Percentiles rank a stretch among this genome's conserved stretches.
Conservation (phyloP, 1,284 basidiomycete species). For the Athelia psychrophila region DNA sequence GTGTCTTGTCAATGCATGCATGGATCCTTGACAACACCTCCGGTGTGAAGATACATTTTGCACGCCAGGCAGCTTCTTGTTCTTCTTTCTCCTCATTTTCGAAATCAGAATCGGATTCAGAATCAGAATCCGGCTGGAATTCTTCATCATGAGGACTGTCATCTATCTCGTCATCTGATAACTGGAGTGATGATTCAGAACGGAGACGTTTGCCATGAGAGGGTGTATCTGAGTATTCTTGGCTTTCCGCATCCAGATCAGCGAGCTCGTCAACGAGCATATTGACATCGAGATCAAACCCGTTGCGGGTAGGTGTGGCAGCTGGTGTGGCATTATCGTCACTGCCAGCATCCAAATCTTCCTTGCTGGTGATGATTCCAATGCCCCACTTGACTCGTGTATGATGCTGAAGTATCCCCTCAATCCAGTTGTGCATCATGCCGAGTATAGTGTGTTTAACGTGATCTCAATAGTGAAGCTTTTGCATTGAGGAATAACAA, state of each 20-base stretch:
- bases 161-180: neutral
- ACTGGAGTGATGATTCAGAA: neutral
- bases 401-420: constrained; percentile 27
- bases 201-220: neutral
- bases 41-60: constrained; percentile 8
- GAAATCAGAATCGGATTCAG: neutral
- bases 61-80: neutral
- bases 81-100: neutral
- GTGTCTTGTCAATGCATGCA: constrained; percentile 18
- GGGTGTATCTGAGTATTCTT: neutral
- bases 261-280: constrained; percentile 3
- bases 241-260: neutral
- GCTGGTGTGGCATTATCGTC: constrained; percentile 14
- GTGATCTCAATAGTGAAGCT: constrained; percentile 25
- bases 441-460: constrained; percentile 27
- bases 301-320: constrained; percentile 8
- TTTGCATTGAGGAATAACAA: constrained; percentile 23
- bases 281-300: neutral
- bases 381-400: constrained; percentile 22
- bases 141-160: neutral
- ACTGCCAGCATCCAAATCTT: constrained; percentile 8
- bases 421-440: constrained; percentile 31
- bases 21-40: constrained; percentile 16
- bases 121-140: neutral
- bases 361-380: constrained; percentile 8